These are phyloP conservation scores for Metschnikowia koreensis DNA, from an alignment of 805 yeast species.

Conservation along the genomic window DNA sequence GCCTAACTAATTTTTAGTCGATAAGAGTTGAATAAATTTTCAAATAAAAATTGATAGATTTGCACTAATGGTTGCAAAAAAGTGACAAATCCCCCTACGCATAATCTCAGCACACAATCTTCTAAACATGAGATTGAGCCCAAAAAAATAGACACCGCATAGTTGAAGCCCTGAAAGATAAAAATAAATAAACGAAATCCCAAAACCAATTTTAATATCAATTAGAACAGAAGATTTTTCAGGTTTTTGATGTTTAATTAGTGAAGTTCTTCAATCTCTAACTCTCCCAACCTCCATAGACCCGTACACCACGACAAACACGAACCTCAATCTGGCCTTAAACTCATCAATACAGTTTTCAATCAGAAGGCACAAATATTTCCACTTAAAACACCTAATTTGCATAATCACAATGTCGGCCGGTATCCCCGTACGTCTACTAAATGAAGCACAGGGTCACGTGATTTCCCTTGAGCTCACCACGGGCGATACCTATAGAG, in stretches of 20 bases:
- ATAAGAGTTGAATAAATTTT: too few species aligned
- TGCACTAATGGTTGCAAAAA: neutral
- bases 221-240: too few species aligned
- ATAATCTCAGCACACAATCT: too few species aligned
- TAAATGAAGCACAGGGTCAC: slow-evolving; percentile 90
- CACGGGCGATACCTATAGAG: slow-evolving; percentile 85
- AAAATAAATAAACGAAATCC: too few species aligned
- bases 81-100: too few species aligned
- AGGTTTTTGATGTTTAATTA: neutral
- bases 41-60: neutral
- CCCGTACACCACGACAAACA: neutral
- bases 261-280: neutral
- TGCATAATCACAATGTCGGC: slow-evolving; percentile 45
- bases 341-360: neutral
- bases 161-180: too few species aligned
- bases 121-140: too few species aligned
- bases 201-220: neutral
- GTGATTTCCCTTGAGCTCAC: slow-evolving; percentile 75
- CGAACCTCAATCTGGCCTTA: neutral
- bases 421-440: slow-evolving; percentile 80
- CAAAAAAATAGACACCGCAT: too few species aligned
- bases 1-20: too few species aligned
- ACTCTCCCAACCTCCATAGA: neutral
- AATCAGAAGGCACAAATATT: neutral
- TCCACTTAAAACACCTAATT: neutral